Percentiles rank a stretch among this genome's conserved stretches.
These are phyloP conservation scores for Rhodotorula sp. DNA, from an alignment of 1,284 basidiomycete genomes.

Conservation along the genomic window DNA sequence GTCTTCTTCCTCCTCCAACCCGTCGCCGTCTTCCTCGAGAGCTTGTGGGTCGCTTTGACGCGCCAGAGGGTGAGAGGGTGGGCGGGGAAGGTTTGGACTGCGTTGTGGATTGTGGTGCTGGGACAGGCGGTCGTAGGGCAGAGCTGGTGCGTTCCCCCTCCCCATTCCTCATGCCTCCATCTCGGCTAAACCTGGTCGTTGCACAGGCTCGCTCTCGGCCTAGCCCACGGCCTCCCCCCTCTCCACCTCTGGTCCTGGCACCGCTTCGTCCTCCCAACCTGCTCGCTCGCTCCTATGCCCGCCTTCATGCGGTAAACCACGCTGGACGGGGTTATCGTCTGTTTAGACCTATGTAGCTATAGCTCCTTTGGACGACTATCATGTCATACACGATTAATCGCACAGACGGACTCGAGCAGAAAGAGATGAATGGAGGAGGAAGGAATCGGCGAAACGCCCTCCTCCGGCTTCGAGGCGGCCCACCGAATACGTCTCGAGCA, in stretches of 20 bases:
- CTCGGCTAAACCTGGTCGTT: neutral
- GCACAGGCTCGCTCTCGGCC: constrained; percentile 23
- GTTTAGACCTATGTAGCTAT: neutral
- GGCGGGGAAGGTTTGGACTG: constrained; percentile 13
- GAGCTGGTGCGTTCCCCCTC: constrained; percentile 18
- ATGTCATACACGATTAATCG: no score
- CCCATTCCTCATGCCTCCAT: neutral
- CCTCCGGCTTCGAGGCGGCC: no score
- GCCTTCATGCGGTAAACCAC: constrained; percentile 9
- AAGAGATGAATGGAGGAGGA: no score
- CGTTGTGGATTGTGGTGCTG: constrained; percentile 14
- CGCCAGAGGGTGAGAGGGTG: constrained; percentile 5
- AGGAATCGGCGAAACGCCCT: no score
- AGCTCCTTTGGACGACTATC: no score
- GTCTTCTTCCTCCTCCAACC: constrained; percentile 29
- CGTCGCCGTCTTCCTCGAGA: constrained; percentile 21
- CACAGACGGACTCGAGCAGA: no score
- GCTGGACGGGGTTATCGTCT: neutral
- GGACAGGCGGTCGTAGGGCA: constrained; percentile 18
- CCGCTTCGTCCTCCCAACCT: constrained; percentile 15
- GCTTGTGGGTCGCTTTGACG: neutral
- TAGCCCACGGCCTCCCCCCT: constrained; percentile 24
- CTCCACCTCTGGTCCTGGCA: constrained; percentile 20
- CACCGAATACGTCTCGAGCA: no score
- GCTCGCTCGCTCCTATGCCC: constrained; percentile 15